These are phyloP conservation scores for Bassia scoparia DNA, from an alignment of 148 eudicot genomes.

Conservation along the genomic window DNA sequence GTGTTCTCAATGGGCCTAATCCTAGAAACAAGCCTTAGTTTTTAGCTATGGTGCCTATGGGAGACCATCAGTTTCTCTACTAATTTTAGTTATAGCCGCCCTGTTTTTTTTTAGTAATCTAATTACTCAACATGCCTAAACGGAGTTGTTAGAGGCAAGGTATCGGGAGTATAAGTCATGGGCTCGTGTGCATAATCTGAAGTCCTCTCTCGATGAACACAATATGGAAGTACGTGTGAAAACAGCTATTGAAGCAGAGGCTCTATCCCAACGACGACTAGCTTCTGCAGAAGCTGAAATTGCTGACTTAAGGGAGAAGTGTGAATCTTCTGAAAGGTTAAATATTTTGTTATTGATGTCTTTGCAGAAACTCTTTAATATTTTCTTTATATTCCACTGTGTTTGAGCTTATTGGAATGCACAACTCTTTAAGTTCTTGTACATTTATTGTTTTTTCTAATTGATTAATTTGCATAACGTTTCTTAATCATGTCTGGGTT, in stretches of 20 bases:
- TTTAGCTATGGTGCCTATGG: too few relatives aligned
- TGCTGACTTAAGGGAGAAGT: conserved; percentile 66
- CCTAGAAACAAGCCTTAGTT: too few relatives aligned
- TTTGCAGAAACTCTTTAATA: neutral
- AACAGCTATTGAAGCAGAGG: conserved; percentile 86
- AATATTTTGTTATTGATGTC: neutral
- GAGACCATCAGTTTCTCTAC: too few relatives aligned
- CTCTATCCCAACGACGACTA: conserved; percentile 73
- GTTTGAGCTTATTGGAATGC: neutral
- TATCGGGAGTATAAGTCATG: conserved; percentile 74
- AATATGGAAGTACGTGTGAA: conserved; percentile 82
- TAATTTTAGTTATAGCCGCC: too few relatives aligned
- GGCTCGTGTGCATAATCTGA: conserved; percentile 80
- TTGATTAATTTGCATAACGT: too few relatives aligned
- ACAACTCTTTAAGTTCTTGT: neutral
- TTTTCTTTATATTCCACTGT: neutral
- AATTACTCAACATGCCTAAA: conserved; percentile 31
- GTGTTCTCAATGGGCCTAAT: too few relatives aligned
- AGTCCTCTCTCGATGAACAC: conserved; percentile 76
- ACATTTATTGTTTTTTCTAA: too few relatives aligned
- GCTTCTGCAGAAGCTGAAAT: conserved; percentile 96
- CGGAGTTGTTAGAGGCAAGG: conserved; percentile 67
- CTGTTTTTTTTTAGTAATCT: conserved; percentile 1
- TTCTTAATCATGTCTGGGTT: too few relatives aligned
- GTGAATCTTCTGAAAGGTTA: conserved; percentile 72